Evolutionary conservation across 371 early-diverging fungal genomes (phyloP), one percentile per base, ranked within the genome.

Genomic region (Circinella minor): DNA sequence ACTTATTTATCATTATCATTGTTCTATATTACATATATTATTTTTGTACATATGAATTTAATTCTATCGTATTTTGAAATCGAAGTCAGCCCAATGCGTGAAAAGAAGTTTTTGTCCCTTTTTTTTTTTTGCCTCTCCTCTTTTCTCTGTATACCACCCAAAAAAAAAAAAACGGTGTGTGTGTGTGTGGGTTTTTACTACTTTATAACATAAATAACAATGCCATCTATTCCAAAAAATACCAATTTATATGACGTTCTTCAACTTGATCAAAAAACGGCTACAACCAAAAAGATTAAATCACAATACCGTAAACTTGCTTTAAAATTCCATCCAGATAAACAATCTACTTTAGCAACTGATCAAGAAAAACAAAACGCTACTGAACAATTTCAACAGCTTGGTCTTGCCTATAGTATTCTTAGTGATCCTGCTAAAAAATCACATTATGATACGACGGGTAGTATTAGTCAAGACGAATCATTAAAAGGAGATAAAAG

Each of bases 221-320:
- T 68, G 68, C 47, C 68, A 11, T 62, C 61, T 34, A 38, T 72
- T 51, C 66, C 72, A 15, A 65, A 72, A 61, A 65, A 63, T 15
- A 36, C 47, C 4, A 47, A 20, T 34, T 68, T 72, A 9, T 95
- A 94, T 72, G 87, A 89, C 69, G 74, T 93, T 0, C 88, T 97
- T 15, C 88, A 89, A 4, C 81, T 96, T 3, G 64, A 87, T 3
- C 77, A 88, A 9, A 78, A 82, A 9, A 65, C 72, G 4, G 94
- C 94, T 3, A 77, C 86, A 7, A 77, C 78, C 11, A 74, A 80
- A 18, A 91, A 91, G 39, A 94, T 98, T 70, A 93, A 93, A 66
- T 91, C 90, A 70, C 95, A 95, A 20, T 99, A 94, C 77, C 89
- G 94, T 47, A 89, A 89, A 71, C 88, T 96, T 66, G 94, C 94